Evolutionary conservation across 108 stramenopile genomes (phyloP).

Genomic region (Poteriospumella lacustris): DNA sequence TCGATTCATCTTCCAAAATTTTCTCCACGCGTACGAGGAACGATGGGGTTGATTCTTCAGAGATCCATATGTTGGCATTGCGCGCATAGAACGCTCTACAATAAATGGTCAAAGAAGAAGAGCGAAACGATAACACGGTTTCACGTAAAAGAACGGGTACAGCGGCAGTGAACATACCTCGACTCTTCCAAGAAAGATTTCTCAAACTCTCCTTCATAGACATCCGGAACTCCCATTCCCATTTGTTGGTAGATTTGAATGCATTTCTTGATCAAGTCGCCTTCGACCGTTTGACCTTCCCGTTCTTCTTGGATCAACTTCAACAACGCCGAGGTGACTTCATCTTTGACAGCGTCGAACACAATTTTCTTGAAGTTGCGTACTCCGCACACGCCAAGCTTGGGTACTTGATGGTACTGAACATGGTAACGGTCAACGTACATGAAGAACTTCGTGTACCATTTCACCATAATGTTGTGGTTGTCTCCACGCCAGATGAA

Average conservation of each 20-base stretch:
- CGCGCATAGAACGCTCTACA: slow-evolving; percentile 66
- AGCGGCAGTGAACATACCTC: slow-evolving; percentile 43
- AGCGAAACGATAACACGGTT: neutral
- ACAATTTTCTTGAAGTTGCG: slow-evolving; percentile 83
- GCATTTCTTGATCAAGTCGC: slow-evolving; percentile 80
- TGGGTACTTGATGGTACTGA: slow-evolving; percentile 77
- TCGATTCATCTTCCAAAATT: slow-evolving; percentile 74
- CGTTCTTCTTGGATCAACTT: slow-evolving; percentile 86
- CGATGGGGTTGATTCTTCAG: slow-evolving; percentile 82
- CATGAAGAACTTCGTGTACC: slow-evolving; percentile 97
- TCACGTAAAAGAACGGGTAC: neutral
- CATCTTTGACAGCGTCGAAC: slow-evolving; percentile 82
- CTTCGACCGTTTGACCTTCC: slow-evolving; percentile 68
- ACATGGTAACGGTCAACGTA: slow-evolving; percentile 65
- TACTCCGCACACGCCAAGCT: slow-evolving; percentile 80
- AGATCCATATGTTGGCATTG: slow-evolving; percentile 92
- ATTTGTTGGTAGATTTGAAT: slow-evolving; percentile 92
- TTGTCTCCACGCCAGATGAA: slow-evolving; percentile 86
- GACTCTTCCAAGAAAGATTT: slow-evolving; percentile 74
- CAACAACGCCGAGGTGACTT: slow-evolving; percentile 79
- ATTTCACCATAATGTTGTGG: slow-evolving; percentile 99
- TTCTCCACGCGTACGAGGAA: slow-evolving; percentile 90
- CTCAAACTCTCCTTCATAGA: slow-evolving; percentile 85
- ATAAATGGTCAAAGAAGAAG: neutral
- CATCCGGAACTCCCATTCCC: slow-evolving; percentile 84